Evolutionary conservation across 1,284 basidiomycete genomes (phyloP).

Genomic region (Mrakiaceae sp.): DNA sequence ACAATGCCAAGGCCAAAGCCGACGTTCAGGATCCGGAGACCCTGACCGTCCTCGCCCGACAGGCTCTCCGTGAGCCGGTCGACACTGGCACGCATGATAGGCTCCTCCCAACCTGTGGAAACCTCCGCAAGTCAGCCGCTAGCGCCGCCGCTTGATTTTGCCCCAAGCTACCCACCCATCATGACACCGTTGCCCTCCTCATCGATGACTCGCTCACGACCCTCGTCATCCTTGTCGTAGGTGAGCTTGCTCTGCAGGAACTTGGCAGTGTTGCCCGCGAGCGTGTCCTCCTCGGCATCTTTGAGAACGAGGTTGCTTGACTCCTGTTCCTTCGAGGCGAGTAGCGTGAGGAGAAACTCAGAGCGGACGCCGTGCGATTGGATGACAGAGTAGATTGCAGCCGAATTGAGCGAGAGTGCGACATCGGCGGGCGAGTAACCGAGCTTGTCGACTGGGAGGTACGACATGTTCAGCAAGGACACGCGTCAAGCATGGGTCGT

Average conservation of each 20-base stretch:
- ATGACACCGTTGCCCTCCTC: conserved; percentile 67
- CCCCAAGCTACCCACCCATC: conserved; percentile 74
- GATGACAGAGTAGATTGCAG: conserved; percentile 58
- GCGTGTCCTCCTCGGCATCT: conserved; percentile 47
- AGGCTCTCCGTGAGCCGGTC: conserved; percentile 7
- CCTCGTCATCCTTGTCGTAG: conserved; percentile 59
- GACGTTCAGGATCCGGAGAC: conserved; percentile 67
- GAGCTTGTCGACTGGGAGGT: conserved; percentile 52
- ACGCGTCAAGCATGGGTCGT: no score
- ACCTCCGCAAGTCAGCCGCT: conserved; percentile 50
- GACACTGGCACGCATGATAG: conserved; percentile 16
- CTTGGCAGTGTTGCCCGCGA: conserved; percentile 58
- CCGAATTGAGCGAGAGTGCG: conserved; percentile 70
- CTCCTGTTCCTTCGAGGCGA: conserved; percentile 14
- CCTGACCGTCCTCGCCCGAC: conserved; percentile 8
- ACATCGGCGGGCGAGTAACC: conserved; percentile 79
- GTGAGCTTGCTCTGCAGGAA: conserved; percentile 63
- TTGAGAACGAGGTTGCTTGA: conserved; percentile 26
- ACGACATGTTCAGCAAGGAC: no score
- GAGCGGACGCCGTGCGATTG: conserved; percentile 77
- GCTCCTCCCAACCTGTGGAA: not conserved
- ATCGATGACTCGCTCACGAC: conserved; percentile 51
- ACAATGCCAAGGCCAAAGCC: conserved; percentile 94
- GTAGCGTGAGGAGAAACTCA: conserved; percentile 29
- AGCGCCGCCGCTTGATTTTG: not conserved